Base-by-base conservation (phyloP, 345 rosid species). In the Microcos paniculata region DNA sequence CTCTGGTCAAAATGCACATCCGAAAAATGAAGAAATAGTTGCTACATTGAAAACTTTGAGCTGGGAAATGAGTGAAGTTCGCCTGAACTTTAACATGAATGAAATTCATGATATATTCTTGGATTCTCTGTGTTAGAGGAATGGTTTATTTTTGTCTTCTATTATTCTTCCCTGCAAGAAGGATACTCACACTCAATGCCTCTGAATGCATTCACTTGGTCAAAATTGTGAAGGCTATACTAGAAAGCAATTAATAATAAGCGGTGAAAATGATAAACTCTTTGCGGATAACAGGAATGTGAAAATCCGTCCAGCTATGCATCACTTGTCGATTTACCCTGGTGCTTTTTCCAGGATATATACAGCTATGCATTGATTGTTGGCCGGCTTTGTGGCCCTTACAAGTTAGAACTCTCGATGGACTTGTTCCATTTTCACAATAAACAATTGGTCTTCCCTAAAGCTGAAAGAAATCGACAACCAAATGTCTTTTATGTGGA, bases 1-100 rank as follows among this genome's bases (percentile, higher is more conserved):
- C 42, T 77, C 78, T 58, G 84, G 87, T 62, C 85, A 88, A 52
- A 72, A 80, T 11, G 77, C 88, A 62, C 88, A 87, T 83, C 82
- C 88, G 51, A 82, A 62, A 46, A 56, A 52, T 67, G 78, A 84
- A 72, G 90, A 88, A 58, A 80, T 87, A 66, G 57, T 78, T 70
- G 76, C 52, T 42, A 68, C 84, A 28, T 31, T 87, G 76, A 81
- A 51, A 73, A 76, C 53, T 61, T 77, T 87, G 68, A 76, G 70
- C 70, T 72, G 56, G 67, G 87, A 80, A 79, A 87, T 81, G 84
- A 71, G 73, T 78, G 86, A 74, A 62, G 55, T 40, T 15, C 52
- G 19, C 48, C 33, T 74, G 30, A 52, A 74, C 42, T 70, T 45
- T 38, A 64, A 59, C 51, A 35, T 59, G 53, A 48, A 70, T 15